Conservation (phyloP, 1,284 basidiomycete genomes). For the Moesziomyces sp. region DNA sequence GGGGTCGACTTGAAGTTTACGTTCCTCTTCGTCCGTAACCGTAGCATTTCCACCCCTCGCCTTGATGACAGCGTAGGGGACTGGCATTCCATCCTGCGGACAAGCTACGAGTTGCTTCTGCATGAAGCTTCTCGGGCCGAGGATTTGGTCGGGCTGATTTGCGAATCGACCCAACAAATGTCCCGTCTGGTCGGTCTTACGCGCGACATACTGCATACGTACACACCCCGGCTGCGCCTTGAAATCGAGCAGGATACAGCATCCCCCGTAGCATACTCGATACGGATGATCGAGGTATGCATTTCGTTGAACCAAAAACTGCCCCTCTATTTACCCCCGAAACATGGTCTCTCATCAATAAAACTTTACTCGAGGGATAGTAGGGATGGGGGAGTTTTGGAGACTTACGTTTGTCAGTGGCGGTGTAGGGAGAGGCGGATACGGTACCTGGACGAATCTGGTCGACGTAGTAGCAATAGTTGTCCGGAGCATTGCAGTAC, state of each 20-base stretch:
- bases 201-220: constrained; percentile 6
- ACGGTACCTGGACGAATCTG: constrained; percentile 18
- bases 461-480: constrained; percentile 46
- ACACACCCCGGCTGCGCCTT: constrained; percentile 13
- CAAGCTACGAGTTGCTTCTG: constrained; percentile 9
- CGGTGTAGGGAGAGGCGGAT: constrained; percentile 7
- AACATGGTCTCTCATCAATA: too few species aligned
- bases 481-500: constrained; percentile 5
- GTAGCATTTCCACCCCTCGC: neutral
- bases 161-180: constrained; percentile 37
- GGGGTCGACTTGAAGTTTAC: too few species aligned
- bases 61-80: constrained; percentile 30
- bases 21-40: too few species aligned
- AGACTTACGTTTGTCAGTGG: constrained; percentile 35
- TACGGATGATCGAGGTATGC: neutral
- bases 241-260: constrained; percentile 25
- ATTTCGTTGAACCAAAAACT: constrained; percentile 14
- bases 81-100: neutral
- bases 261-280: constrained; percentile 26
- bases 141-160: neutral
- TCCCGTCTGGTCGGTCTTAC: neutral
- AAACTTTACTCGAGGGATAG: too few species aligned
- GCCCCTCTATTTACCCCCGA: constrained; percentile 17
- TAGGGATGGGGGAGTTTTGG: too few species aligned
- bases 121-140: constrained; percentile 24